Evolutionary conservation across 768 basidiomycete genomes (phyloP), one percentile per base, ranked within the genome.

Genomic region (Mycena venus): DNA sequence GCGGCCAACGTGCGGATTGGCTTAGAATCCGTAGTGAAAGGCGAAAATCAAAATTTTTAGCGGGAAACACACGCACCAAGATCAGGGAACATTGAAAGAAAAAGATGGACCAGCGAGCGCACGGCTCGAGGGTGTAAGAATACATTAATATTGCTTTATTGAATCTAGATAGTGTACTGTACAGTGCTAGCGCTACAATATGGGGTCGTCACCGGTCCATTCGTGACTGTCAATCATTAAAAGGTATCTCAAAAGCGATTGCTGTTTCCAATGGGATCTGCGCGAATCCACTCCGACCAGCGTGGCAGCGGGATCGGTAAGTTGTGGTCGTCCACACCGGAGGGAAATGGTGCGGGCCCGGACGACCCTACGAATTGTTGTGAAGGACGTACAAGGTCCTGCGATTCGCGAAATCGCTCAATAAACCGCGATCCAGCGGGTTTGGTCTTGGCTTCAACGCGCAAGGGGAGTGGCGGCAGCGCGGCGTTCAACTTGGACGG

Each of bases 361-460:
- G 36, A 11, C 32, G 60, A 40, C 23, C 27, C 56, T 17, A 12
- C 32, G 5, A 40, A 4, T 42, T 34, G 66, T 27, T 55, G 61
- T n/a, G 60, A 66, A n/a, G 66, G 21, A 31, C 72, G 68, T 49
- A 65, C 47, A 17, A 60, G 42, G 19, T 53, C 55, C 53, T 51
- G 70, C 23, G 75, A 77, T 7, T 77, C 75, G 4, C 75, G 64
- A 21, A 77, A 74, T 27, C 72, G 72, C 69, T 77, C 75, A 31
- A 77, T 64, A 31, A 77, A 77, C 36, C 75, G 72, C 29, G 75
- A 77, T 19, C 75, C 75, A n/a, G 58, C 49, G 25, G 68, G n/a
- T 31, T 66, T 67, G 21, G 70, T 27, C 61, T 77, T 74, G 19
- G 61, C 19, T 53, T 73, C 61, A 34, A 77, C 75, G 17, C 72